Conservation (phyloP, 2,329 filamentous ascomycete genomes). For the Cordyceps pruinosa region DNA sequence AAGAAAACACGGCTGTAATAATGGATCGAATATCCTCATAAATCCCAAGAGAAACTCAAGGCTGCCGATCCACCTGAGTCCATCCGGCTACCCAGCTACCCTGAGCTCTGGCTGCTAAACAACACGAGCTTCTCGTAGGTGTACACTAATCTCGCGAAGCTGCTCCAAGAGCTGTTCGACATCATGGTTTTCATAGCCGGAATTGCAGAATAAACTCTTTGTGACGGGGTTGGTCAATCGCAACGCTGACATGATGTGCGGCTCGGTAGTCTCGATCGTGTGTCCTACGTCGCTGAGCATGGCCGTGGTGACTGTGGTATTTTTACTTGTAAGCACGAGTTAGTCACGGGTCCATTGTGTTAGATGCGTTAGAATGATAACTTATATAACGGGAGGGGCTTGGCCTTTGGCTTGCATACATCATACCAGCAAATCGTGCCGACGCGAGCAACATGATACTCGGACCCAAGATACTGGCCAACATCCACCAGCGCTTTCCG, state of each 20-base stretch:
- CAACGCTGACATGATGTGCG: not conserved
- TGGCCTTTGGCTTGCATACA: not conserved
- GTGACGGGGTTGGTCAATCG: not conserved
- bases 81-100: no score
- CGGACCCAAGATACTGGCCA: not conserved
- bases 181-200: not conserved
- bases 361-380: not conserved
- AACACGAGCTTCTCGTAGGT: not conserved
- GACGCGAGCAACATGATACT: not conserved
- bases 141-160: not conserved
- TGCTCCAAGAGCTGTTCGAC: not conserved
- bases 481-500: constrained; percentile 8
- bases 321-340: not conserved
- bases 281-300: not conserved
- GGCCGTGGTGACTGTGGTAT: not conserved
- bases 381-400: not conserved
- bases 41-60: no score
- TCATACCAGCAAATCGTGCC: not conserved
- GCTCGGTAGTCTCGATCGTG: not conserved
- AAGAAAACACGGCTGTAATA: no score
- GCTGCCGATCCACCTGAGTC: no score
- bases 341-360: not conserved
- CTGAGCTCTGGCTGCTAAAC: not conserved
- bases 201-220: not conserved
- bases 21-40: no score